Evolutionary conservation across 2,329 filamentous ascomycete genomes (phyloP), one percentile per base, ranked within the genome.

Genomic region (Davidsoniella eucalypti): DNA sequence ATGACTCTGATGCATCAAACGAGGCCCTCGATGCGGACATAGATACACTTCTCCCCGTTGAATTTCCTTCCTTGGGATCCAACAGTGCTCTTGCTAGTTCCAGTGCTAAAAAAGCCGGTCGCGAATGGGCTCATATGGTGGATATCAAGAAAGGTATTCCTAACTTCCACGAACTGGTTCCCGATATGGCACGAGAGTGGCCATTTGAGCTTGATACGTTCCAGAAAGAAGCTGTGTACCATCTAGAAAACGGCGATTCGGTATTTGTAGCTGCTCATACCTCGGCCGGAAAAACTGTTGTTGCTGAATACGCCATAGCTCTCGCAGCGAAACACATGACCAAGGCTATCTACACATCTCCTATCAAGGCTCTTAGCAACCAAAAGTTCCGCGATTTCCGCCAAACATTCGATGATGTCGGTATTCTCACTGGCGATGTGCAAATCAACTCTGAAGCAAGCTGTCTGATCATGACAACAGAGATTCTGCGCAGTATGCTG

Each of bases 311-410:
- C 64, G 92, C 90, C 45, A 96, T 98, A 63, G 87, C 92, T 5
- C 70, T 98, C 52, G 92, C 92, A 26, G 82, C 87, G n/a, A 93
- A 90, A 61, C 92, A 98, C 63, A 96, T 96, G 90, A 98, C 92
- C 7, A 98, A 98, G 64, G 90, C 92, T 18, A 98, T 98, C 56
- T 98, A 98, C 63, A 98, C 92, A 0, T 96, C 92, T 0, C 92
- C 92, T 0, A 98, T 98, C 69, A 98, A 98, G 64, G 92, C 92
- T 2, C 69, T 98, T 52, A 96, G 92, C 66, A 98, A 98, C 61
- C 92, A 98, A 61, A 98, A 98, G 64, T 98, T 96, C 65, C 79
- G 92, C 55, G 92, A 98, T 62, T 98, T 98, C 63, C 78, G 87
- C 52, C 75, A 80, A 51, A 80, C 78, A 0, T 98, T 98, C 59